phyloP scores from a whole-genome alignment of 345 rosid genomes.

The Laguncularia racemosa region DNA sequence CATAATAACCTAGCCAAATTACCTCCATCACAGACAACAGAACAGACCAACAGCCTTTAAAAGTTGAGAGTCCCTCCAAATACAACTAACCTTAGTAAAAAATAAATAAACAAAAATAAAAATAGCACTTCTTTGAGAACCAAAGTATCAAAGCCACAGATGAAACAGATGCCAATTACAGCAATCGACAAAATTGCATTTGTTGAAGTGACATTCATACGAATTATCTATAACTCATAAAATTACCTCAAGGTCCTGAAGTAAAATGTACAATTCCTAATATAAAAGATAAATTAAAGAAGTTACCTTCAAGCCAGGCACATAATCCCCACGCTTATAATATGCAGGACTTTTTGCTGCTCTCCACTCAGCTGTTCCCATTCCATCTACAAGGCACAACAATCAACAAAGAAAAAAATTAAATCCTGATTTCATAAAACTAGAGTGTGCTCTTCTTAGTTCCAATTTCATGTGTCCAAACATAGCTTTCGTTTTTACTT shows the following conservation, averaged over 20 bases:
- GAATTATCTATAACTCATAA: background rate
- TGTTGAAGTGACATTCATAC: no score
- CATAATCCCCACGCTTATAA: slow-evolving; percentile 97
- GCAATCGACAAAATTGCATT: no score
- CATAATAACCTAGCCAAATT: no score
- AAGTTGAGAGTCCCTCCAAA: background rate
- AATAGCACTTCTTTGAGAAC: no score
- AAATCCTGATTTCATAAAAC: background rate
- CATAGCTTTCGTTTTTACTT: background rate
- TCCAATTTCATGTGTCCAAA: background rate
- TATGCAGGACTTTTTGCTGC: slow-evolving; percentile 87
- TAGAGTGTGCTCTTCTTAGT: background rate
- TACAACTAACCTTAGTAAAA: background rate
- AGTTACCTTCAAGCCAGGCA: slow-evolving; percentile 91
- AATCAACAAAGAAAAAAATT: slow-evolving; percentile 1
- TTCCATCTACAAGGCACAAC: slow-evolving; percentile 56
- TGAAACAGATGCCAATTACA: no score
- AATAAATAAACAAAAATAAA: background rate
- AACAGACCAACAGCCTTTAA: background rate
- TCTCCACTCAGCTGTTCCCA: slow-evolving; percentile 99
- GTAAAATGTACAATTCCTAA: background rate
- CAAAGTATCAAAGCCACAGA: no score
- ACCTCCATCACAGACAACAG: slow-evolving; percentile 1
- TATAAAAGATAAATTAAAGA: background rate
- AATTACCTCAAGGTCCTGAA: background rate